phyloP scores from a whole-genome alignment of 192 early-diverging fungal genomes.

The Diversispora epigaea region DNA sequence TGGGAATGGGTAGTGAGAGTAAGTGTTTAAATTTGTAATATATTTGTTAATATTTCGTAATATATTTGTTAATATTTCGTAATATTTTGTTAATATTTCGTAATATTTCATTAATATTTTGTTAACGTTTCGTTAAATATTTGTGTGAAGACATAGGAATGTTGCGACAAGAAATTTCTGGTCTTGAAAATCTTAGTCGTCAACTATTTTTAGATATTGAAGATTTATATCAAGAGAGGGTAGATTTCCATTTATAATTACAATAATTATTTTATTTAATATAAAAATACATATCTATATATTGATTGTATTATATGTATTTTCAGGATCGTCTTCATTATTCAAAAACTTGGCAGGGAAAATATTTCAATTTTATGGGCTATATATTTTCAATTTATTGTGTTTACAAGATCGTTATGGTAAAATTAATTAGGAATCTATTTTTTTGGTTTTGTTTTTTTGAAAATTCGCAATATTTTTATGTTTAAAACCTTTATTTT shows the following conservation, averaged over 20 bases:
- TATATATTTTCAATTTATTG: slow-evolving; percentile 89
- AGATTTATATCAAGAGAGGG: slow-evolving; percentile 73
- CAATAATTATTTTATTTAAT: neutral
- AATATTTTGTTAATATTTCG: too few relatives aligned
- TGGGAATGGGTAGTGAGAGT: slow-evolving; percentile 30
- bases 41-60: too few relatives aligned
- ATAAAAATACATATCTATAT: neutral
- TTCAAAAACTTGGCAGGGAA: slow-evolving; percentile 73
- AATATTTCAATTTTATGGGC: slow-evolving; percentile 79
- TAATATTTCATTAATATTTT: too few relatives aligned
- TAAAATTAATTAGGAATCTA: slow-evolving; percentile 32
- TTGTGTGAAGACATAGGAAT: slow-evolving; percentile 42
- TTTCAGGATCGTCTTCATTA: slow-evolving; percentile 52
- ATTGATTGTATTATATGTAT: neutral
- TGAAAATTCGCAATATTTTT: neutral
- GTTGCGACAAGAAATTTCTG: slow-evolving; percentile 52
- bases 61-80: too few relatives aligned
- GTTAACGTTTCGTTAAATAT: neutral
- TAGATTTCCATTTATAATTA: slow-evolving; percentile 19
- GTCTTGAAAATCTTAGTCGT: slow-evolving; percentile 64
- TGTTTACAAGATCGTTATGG: slow-evolving; percentile 82
- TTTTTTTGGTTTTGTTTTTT: too few relatives aligned
- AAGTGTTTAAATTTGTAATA: neutral
- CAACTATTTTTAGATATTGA: slow-evolving; percentile 81
- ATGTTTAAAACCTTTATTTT: neutral